These are phyloP conservation scores for Aspergillus sp. DNA, from an alignment of 2,329 filamentous ascomycete species.

Conservation along the genomic window DNA sequence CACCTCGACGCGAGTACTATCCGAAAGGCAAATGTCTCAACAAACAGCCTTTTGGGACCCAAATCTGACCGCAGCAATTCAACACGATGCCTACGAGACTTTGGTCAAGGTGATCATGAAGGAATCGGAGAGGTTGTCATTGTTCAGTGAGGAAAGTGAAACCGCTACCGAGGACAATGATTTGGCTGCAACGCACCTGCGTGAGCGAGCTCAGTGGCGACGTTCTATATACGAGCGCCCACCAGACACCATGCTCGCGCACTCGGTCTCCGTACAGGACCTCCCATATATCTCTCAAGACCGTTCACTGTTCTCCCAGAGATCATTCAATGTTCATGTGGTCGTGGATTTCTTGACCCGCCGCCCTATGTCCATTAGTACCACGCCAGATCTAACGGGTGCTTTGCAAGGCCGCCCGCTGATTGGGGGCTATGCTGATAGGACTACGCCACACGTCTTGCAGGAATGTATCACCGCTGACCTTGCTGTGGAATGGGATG, in stretches of 20 bases:
- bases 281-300: slow-evolving; percentile 3
- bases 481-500: slow-evolving; percentile 44
- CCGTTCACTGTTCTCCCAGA: too few relatives aligned
- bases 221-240: slow-evolving; percentile 41
- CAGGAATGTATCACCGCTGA: slow-evolving; percentile 42
- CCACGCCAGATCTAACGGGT: slow-evolving; percentile 21
- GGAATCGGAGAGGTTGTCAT: slow-evolving; percentile 8
- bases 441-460: slow-evolving; percentile 35
- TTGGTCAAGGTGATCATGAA: slow-evolving; percentile 12
- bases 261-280: slow-evolving; percentile 1
- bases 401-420: slow-evolving; percentile 33
- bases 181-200: slow-evolving; percentile 2
- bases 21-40: slow-evolving; percentile 43
- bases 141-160: neutral
- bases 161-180: too few relatives aligned
- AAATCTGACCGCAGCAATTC: slow-evolving; percentile 38
- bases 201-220: slow-evolving; percentile 25
- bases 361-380: slow-evolving; percentile 23
- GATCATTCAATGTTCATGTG: slow-evolving; percentile 30
- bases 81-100: slow-evolving; percentile 36
- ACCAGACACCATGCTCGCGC: neutral
- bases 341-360: slow-evolving; percentile 21
- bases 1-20: slow-evolving; percentile 46
- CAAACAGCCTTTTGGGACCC: slow-evolving; percentile 47
- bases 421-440: slow-evolving; percentile 41